Base-by-base conservation (phyloP, 2,329 filamentous ascomycete genomes). In the Curvularia lunata region DNA sequence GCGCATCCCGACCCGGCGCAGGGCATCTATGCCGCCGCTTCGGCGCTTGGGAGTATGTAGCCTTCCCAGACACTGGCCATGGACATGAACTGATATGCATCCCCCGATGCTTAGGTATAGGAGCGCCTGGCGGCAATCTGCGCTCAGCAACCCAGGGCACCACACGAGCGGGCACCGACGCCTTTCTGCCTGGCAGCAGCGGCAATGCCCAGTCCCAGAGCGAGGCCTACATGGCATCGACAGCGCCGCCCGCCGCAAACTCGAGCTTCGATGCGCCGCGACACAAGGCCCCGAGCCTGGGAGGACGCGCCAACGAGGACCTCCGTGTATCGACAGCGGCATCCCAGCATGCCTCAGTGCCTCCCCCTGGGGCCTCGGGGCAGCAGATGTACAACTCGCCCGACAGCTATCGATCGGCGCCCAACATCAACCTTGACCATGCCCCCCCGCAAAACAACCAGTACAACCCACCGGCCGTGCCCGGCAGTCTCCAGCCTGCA, bases 361-460 rank as follows among this genome's bases (percentile, higher is more conserved):
- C 80, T 27, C 66, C 78, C 32, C 75, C 79, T 16, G 72, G 77
- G 37, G 70, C 74, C 16, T 46, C 54, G 46, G 49, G 59, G 47
- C 66, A 66, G 50, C 71, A 59, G 50, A 78, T 83, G 64, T 83
- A 83, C 74, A 78, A 81, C 63, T 75, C 81, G 54, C 76, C 82
- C 43, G 78, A 82, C 63, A 80, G 83, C 53, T 83, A 83, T 67
- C 78, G 74, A 51, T 78, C 69, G 25, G 69, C 80, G 59, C 84
- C 85, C 50, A 81, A 84, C 48, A 85, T 88, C 71, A 86, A 81
- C 67, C 78, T 88, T 48, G 86, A 88, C 64, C 83, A 86, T 65
- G 80, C 82, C n/a, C 81, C 80, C 19, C 78, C 83, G 23, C 72
- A 75, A 56, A 71, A 74, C 53, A 67, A 74, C 28, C 82, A 84